Evolutionary conservation across 306 rosid species (phyloP), one percentile per base, ranked within the genome.

Genomic region (Rosa lucieae): DNA sequence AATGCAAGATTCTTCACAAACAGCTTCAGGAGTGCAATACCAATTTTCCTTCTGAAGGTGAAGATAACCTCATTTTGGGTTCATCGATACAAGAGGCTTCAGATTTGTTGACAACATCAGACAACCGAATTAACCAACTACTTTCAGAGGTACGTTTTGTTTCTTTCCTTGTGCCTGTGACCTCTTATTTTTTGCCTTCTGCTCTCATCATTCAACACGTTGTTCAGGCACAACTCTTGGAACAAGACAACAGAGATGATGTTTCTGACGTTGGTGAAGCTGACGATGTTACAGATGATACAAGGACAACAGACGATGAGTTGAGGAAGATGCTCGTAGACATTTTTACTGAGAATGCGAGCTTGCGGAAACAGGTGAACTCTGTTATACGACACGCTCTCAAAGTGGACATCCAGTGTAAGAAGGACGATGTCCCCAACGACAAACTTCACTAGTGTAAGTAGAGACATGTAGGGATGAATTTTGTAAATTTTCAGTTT

Each of bases 301-400:
- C 81, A 6, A 75, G 67, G 61, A 77, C 81, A 53, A 73, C 76
- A 71, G 95, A 90, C 37, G 88, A 82, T 55, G 96, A 89, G 80
- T 42, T 95, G 85, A 84, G 91, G 82, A 95, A 84, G 90, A 59
- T 86, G 73, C 80, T 94, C 44, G 83, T 86, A 44, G 93, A 89
- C 72, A 77, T 92, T 75, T 86, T 94, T 81, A 44, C 83, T 0
- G 97, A 94, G 68, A 91, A 89, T 70, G 92, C 89, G 58, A 89
- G 89, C 83, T 84, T 94, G 89, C 89, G 97, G 87, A 94, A 90
- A 88, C 93, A 87, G 93, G 88, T 94, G 68, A 94, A 87, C 76
- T 72, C 77, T 29, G 44, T 87, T 51, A 56, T 89, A 61, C 85
- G 85, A 67, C 82, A 62, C 53, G 81, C 91, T 78, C 85, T 85